Evolutionary conservation across 495 filamentous ascomycete genomes (phyloP).

Genomic region (Daldinia caldariorum): DNA sequence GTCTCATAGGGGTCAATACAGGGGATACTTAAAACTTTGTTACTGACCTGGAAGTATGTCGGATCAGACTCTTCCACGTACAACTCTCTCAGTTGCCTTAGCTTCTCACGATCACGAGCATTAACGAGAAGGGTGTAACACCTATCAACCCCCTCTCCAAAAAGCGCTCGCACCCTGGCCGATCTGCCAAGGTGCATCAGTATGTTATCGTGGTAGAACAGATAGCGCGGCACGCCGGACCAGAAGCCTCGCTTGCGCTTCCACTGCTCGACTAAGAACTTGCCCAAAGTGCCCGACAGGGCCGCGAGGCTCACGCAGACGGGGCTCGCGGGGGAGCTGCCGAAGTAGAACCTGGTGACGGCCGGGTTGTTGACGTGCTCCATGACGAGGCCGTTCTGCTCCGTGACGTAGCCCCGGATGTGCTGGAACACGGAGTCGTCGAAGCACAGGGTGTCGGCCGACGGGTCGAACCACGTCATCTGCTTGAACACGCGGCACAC

Average conservation of each 20-base stretch:
- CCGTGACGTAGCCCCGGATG: neutral
- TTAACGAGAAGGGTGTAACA: constrained; percentile 35
- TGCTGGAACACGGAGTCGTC: constrained; percentile 31
- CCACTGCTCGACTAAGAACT: constrained; percentile 39
- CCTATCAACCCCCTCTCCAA: constrained; percentile 33
- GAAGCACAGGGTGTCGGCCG: constrained; percentile 39
- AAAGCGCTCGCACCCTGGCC: constrained; percentile 32
- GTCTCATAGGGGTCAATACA: neutral
- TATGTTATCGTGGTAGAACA: constrained; percentile 43
- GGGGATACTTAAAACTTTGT: neutral
- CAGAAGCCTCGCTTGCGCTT: constrained; percentile 38
- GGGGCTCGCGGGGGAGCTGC: constrained; percentile 30
- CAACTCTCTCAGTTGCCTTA: constrained; percentile 28
- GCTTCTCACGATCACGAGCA: constrained; percentile 21
- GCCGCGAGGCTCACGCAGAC: constrained; percentile 36
- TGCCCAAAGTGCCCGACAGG: constrained; percentile 21
- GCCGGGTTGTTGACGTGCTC: constrained; percentile 31
- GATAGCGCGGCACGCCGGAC: constrained; percentile 36
- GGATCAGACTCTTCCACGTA: constrained; percentile 38
- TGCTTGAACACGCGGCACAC: constrained; percentile 15
- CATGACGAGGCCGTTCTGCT: constrained; percentile 27
- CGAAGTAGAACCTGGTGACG: constrained; percentile 35
- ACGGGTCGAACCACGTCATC: constrained; percentile 37
- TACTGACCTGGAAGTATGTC: constrained; percentile 36
- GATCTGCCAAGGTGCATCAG: constrained; percentile 43